These are phyloP conservation scores for Phytopythium ostracodes DNA, from an alignment of 352 stramenopile genomes.

Conservation along the genomic window DNA sequence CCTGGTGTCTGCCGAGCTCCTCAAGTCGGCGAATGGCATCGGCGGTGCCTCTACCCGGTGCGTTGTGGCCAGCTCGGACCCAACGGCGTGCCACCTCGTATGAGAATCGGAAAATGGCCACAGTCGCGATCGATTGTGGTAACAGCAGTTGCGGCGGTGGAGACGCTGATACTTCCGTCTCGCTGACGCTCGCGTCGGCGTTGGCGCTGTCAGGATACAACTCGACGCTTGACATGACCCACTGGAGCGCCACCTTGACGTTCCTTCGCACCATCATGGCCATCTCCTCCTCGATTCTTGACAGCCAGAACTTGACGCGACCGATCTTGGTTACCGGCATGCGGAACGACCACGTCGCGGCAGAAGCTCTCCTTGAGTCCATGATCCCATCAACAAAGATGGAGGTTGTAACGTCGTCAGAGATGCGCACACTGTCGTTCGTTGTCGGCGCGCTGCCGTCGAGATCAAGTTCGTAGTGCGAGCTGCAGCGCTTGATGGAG, in stretches of 20 bases:
- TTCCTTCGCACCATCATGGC: constrained; percentile 33
- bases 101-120: constrained; percentile 24
- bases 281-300: constrained; percentile 59
- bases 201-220: background rate
- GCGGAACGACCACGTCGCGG: constrained; percentile 11
- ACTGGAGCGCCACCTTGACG: constrained; percentile 24
- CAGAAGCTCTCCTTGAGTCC: background rate
- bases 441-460: constrained; percentile 2
- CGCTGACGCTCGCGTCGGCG: background rate
- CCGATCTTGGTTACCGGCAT: constrained; percentile 64
- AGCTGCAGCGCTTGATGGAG: constrained; percentile 16
- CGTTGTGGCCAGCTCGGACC: background rate
- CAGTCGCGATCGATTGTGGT: constrained; percentile 27
- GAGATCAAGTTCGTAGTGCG: background rate
- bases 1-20: background rate
- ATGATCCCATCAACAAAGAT: constrained; percentile 12
- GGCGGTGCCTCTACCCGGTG: background rate
- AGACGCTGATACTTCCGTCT: background rate
- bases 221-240: constrained; percentile 6
- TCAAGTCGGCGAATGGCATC: background rate
- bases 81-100: constrained; percentile 16
- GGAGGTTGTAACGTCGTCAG: background rate
- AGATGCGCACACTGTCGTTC: constrained; percentile 7
- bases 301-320: constrained; percentile 61
- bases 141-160: constrained; percentile 1